These are phyloP conservation scores for Staphylotrichum tortipilum DNA, from an alignment of 495 filamentous ascomycete species.

Conservation along the genomic window DNA sequence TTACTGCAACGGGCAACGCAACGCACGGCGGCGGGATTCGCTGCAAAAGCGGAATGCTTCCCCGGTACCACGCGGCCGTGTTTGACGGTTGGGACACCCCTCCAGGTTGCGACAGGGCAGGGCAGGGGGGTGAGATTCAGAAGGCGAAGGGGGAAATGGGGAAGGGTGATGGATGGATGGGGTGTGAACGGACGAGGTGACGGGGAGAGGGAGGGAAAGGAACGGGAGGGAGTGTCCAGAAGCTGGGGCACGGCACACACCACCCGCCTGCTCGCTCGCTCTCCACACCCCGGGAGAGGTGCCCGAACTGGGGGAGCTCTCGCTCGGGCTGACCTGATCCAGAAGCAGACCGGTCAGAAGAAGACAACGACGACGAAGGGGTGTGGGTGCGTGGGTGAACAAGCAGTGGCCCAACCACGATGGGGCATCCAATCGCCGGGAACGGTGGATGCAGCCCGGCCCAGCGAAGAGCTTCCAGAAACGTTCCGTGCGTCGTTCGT, in stretches of 20 bases:
- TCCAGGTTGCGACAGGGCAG: conserved; percentile 1
- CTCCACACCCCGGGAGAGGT: background rate
- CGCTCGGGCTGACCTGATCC: too few species aligned
- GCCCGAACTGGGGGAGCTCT: background rate
- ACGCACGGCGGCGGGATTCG: conserved; percentile 7
- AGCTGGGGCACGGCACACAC: too few species aligned
- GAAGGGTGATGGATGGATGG: too few species aligned
- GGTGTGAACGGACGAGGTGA: too few species aligned
- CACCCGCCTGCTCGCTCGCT: too few species aligned
- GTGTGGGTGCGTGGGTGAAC: too few species aligned
- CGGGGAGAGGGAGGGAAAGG: background rate
- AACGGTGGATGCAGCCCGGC: too few species aligned
- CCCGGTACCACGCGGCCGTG: conserved; percentile 12
- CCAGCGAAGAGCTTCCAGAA: conserved; percentile 23
- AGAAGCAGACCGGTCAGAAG: too few species aligned
- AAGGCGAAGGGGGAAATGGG: too few species aligned
- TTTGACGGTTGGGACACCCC: conserved; percentile 10
- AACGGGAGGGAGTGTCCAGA: background rate
- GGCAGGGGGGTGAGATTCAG: background rate
- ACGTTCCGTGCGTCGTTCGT: background rate
- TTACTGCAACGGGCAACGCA: background rate
- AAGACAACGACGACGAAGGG: too few species aligned
- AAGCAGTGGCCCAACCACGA: background rate
- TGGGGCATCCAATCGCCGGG: background rate
- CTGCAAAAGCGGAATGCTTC: conserved; percentile 20